Evolutionary conservation across 2,329 filamentous ascomycete species (phyloP), one percentile per base, ranked within the genome.

Genomic region (Ophiosphaerella herpotricha): DNA sequence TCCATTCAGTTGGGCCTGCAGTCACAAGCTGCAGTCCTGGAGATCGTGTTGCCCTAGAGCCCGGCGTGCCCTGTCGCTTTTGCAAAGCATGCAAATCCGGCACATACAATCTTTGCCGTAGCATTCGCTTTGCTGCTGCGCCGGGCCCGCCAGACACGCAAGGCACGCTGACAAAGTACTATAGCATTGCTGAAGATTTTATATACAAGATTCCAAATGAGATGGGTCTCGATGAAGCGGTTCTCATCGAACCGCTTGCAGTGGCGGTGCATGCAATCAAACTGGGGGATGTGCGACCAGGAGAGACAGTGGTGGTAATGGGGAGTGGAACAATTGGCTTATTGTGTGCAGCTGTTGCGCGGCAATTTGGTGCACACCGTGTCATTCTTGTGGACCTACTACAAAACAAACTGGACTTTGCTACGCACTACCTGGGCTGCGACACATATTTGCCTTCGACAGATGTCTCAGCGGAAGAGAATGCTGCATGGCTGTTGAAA

Each of bases 351-450:
- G 85, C 85, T 58, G 92, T 93, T 5, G 91, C 91, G 1, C 50
- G 40, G 33, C 55, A 52, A 2, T 68, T 63, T 46, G 93, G 93
- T 33, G 93, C 92, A 12, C 89, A 88, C 60, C 90, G 91, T 7
- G 83, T 97, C 54, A 87, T 96, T 56, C 89, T 97, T 67, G 96
- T 92, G 4, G 93, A 97, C 72, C 93, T 97, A 61, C 88, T 96
- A 63, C 87, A 91, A 65, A 86, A 86, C 48, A 85, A 92, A 32
- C 78, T 97, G 55, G 81, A 82, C 41, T 96, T 97, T 70, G 92
- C 92, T 40, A 88, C 88, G 75, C 82, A 86, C 64, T 80, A 94
- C 48, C 86, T 88, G 82, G 83, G 36, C 86, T 90, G 53, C 80
- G 85, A 72, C 91, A 91, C 32, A 85, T 92, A 80, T 85, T 85